phyloP scores from a whole-genome alignment of 2,329 filamentous ascomycete genomes.

The Biscogniauxia sp. region DNA sequence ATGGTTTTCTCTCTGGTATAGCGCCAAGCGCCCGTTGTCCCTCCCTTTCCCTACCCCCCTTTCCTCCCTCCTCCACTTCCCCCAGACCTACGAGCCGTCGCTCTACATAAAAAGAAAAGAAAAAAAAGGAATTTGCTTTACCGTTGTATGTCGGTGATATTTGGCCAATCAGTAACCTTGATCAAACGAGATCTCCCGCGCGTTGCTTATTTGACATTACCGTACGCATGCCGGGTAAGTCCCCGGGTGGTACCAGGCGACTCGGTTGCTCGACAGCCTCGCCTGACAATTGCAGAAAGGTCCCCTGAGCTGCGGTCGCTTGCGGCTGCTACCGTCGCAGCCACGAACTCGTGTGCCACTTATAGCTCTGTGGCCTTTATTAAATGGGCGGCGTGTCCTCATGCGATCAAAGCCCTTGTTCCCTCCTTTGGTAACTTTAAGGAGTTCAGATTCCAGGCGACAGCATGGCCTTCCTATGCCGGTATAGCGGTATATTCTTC shows the following conservation, averaged over 20 bases:
- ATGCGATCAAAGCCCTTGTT: slow-evolving; percentile 22
- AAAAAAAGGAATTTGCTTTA: background rate
- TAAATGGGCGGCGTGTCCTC: slow-evolving; percentile 9
- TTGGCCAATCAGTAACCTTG: background rate
- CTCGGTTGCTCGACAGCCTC: background rate
- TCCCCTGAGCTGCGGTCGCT: background rate
- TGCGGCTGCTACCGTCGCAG: slow-evolving; percentile 12
- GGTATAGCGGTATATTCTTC: slow-evolving; percentile 9
- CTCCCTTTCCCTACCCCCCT: no score
- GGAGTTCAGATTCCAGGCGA: background rate
- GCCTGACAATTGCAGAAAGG: background rate
- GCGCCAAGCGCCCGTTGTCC: background rate
- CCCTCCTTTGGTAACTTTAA: slow-evolving; percentile 14
- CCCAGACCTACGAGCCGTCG: background rate
- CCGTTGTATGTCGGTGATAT: background rate
- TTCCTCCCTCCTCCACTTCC: no score
- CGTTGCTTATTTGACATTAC: background rate
- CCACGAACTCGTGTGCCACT: slow-evolving; percentile 10
- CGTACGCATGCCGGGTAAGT: background rate
- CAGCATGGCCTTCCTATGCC: slow-evolving; percentile 13
- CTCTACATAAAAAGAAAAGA: background rate
- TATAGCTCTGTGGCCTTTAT: slow-evolving; percentile 6
- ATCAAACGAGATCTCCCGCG: background rate
- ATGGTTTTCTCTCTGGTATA: background rate
- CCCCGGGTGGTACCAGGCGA: background rate